phyloP scores from a whole-genome alignment of 495 filamentous ascomycete genomes.

The Niebla homalea region DNA sequence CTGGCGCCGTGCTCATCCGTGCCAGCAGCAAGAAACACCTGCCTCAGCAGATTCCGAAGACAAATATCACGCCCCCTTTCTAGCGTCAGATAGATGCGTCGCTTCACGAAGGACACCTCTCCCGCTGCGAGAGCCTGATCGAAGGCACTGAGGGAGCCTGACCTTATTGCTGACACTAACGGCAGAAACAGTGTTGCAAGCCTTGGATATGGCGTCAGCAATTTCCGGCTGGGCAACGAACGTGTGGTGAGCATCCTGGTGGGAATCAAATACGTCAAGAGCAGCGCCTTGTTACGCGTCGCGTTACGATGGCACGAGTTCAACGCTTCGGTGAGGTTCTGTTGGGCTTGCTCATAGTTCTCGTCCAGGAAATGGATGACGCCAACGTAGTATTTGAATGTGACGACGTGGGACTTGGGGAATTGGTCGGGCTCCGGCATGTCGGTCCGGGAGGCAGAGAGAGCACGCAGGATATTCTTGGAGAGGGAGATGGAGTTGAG shows the following conservation, averaged over 20 bases:
- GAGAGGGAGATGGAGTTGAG: slow-evolving; percentile 77
- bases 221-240: slow-evolving; percentile 54
- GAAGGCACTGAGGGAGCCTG: slow-evolving; percentile 70
- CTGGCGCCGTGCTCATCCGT: slow-evolving; percentile 63
- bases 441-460: slow-evolving; percentile 60
- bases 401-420: slow-evolving; percentile 83
- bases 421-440: slow-evolving; percentile 62
- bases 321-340: slow-evolving; percentile 65
- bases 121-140: slow-evolving; percentile 67
- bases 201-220: slow-evolving; percentile 64
- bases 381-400: slow-evolving; percentile 89
- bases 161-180: slow-evolving; percentile 60
- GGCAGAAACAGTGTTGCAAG: slow-evolving; percentile 67
- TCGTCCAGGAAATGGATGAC: slow-evolving; percentile 85
- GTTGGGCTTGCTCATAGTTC: slow-evolving; percentile 67
- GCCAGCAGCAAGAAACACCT: slow-evolving; percentile 72
- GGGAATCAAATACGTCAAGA: slow-evolving; percentile 91
- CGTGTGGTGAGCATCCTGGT: slow-evolving; percentile 80
- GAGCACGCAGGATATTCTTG: slow-evolving; percentile 74
- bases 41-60: slow-evolving; percentile 76
- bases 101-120: slow-evolving; percentile 79
- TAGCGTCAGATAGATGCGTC: slow-evolving; percentile 89
- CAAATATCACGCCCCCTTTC: slow-evolving; percentile 86
- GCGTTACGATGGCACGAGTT: slow-evolving; percentile 58
- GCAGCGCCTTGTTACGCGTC: slow-evolving; percentile 69